Base-by-base conservation (phyloP, 176 grass and related monocot species). In the Aegilops bicornis region DNA sequence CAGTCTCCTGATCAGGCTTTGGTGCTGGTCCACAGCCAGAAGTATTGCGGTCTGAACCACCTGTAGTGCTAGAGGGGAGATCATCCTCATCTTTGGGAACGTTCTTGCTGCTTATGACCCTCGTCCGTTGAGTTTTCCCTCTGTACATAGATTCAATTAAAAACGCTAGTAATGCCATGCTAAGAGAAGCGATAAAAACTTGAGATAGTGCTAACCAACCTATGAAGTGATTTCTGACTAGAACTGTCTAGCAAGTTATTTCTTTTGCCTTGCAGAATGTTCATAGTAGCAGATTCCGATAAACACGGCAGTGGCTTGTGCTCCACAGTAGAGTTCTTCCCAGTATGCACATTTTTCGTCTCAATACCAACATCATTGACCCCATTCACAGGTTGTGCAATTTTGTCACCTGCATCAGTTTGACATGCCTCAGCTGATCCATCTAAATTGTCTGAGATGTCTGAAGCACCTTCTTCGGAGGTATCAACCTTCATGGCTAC, bases 241-340 rank as follows among this genome's bases (percentile, higher is more conserved):
- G 83, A 92, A 87, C 85, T 91, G 32, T 85, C 90, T 86, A 79
- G 77, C 70, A 82, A 71, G 79, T 89, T 84, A 69, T 77, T 94
- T 82, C 80, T 94, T 86, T 94, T 96, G 70, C 79, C 80, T 85
- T 92, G 83, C 69, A 86, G 75, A 84, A 39, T 88, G 77, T 64
- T 90, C 30, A 92, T 87, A 36, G 85, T 89, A 72, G 90, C 89
- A 76, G 93, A 91, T 30, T 94, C 92, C 77, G 78, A 87, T 85
- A 91, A 92, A 73, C 73, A 82, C 73, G 89, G 62, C 16, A 69
- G 88, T 80, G 88, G 72, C 58, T 93, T 91, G 47, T 90, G 88
- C 13, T 90, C 92, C 43, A 82, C 67, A 40, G 73, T 74, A 82
- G 88, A 89, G 48, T 63, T 92, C 63, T 95, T 90, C 35, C 35